Base-by-base conservation (phyloP, 768 basidiomycete species). In the Tubosaeta sp. region DNA sequence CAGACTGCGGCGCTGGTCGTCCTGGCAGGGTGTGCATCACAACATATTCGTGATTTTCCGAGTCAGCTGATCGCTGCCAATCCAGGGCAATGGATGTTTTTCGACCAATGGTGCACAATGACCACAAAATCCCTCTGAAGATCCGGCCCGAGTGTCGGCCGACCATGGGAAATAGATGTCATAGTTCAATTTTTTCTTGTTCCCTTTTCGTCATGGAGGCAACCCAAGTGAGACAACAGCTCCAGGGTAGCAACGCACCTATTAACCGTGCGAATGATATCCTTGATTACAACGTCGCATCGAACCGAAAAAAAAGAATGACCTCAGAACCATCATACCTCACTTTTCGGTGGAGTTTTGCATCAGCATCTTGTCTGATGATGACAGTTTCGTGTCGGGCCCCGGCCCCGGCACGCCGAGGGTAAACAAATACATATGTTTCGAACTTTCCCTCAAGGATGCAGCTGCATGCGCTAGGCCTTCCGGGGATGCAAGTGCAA, bases 191-290 rank as follows among this genome's bases (percentile, higher is more conserved):
- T 30, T 21, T 6, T 52, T 24, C 18, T 52, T n/a, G n/a, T 55
- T 13, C 53, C 53, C 32, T 31, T 44, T 21, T 31, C 43, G 19
- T 18, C 19, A 21, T 42, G 25, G 41, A 42, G 29, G 31, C 16
- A 32, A 25, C 14, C 6, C 24, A 32, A 34, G 45, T n/a, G 22
- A 46, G 32, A n/a, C 10, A 35, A 19, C 19, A 44, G 31, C 41
- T 21, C 10, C n/a, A 19, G 47, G 47, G 27, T 40, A 13, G 38
- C 47, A 54, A 61, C 59, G 38, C 14, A 21, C 46, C 54, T 35
- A 41, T 38, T 4, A 21, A 44, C 12, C 54, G 12, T 55, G 22
- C 11, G 13, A 40, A 48, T 18, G 14, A 4, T 3, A 29, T 10
- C 32, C 12, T 19, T 3, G 9, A 5, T 24, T n/a, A 21, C 42